Evolutionary conservation across 805 yeast species (phyloP), one percentile per base, ranked within the genome.

Genomic region (Sungouiozyma ichnusensis): DNA sequence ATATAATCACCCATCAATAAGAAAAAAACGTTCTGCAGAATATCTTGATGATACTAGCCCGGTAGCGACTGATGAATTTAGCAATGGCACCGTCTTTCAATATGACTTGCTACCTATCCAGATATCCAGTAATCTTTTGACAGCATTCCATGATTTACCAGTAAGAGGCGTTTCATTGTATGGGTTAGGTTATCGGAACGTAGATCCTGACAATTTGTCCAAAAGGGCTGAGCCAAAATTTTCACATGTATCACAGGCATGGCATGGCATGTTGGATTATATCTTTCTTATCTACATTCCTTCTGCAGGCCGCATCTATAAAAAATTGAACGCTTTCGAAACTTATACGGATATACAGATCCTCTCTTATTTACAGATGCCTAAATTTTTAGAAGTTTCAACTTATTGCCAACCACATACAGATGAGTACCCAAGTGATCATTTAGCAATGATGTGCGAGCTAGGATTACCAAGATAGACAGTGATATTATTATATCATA

Each of bases 181-280:
- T 53, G 79, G 90, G 1, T 64, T 74, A 2, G 87, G 76, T 1
- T 86, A 86, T 55, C 52, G 60, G 13, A 53, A 58, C 14, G 82
- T 81, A 0, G 85, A 85, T 58, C 77, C 79, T 0, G 70, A 69
- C 36, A 82, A 82, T 52, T 43, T 88, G 0, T 84, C 83, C 2
- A 41, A 66, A 3, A 79, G 78, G 47, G 76, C 77, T 40, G 97
- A 90, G 58, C 96, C 97, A 0, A 67, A 68, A 38, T 82, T 85
- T 48, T 85, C 96, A 1, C 88, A 88, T 54, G 87, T 96, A 95
- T 92, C 95, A 0, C 80, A 80, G 51, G 58, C 81, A 0, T 88
- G 95, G 94, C 69, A 85, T 40, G 97, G 95, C 0, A 64, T 86
- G 29, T 62, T 90, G 36, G 97, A 90, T 55, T 90, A 90, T 56